Evolutionary conservation across 495 filamentous ascomycete genomes (phyloP).

Genomic region (Bacidia rubella): DNA sequence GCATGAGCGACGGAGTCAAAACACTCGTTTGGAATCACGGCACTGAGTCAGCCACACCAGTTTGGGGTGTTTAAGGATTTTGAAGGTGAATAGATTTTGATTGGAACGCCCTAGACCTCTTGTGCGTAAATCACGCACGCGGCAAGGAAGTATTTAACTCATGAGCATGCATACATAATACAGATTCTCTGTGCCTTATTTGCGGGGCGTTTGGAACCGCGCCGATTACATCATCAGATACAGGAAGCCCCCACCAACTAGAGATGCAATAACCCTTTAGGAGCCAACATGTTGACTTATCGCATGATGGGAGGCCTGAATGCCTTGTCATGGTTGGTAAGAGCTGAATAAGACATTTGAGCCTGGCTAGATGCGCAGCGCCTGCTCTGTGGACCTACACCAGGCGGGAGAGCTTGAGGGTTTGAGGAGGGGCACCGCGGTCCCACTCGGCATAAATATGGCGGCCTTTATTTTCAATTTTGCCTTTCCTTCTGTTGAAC

Average conservation of each 20-base stretch:
- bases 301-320: background rate
- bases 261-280: background rate
- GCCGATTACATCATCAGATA: background rate
- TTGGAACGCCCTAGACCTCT: background rate
- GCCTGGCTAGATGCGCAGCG: background rate
- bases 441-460: background rate
- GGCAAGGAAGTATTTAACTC: background rate
- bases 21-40: background rate
- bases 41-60: background rate
- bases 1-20: constrained; percentile 14
- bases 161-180: background rate
- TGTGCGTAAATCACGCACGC: too few species aligned
- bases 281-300: background rate
- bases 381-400: background rate
- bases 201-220: background rate
- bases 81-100: background rate
- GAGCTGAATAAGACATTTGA: background rate
- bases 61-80: background rate
- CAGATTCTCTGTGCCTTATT: background rate
- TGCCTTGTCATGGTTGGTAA: background rate
- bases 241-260: background rate
- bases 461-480: background rate
- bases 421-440: background rate
- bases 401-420: background rate
- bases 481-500: background rate